Evolutionary conservation across 1,284 basidiomycete species (phyloP), one percentile per base, ranked within the genome.

Genomic region (Anthracocystis panici-leucophaei): DNA sequence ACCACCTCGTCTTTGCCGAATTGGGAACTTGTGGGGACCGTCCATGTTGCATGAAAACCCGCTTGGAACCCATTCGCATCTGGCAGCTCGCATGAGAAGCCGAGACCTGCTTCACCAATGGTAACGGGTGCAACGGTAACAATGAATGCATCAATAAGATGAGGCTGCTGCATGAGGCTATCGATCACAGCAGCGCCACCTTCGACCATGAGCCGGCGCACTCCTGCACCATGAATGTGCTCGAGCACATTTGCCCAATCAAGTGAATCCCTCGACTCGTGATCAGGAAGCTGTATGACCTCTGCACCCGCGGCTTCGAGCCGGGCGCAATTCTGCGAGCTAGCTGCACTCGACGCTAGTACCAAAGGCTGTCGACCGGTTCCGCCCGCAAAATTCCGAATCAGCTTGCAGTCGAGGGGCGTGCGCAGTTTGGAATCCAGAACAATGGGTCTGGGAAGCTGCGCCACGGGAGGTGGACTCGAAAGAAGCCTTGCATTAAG

Each of bases 181-280:
- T 89, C 88, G 62, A 99, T 94, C 65, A 98, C 89, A 5, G 87
- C 86, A 5, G 93, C 92, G 18, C 96, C 96, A 56, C 96, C 96
- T 87, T 99, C 96, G 11, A 97, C 92, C 96, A 99, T 99, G 57
- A 97, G 87, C 4, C 91, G 91, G 9, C 86, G 86, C 64, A 97
- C 88, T 11, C 89, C 90, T 14, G 49, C 80, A 23, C 68, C n/a
- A 46, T 56, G 53, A 25, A 84, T 51, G 1, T 55, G 40, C 21
- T 62, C 51, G 7, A 83, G 59, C 6, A 82, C 45, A 11, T 41
- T 55, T 0, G 52, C 42, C 73, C 80, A 81, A 54, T 64, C 68
- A 1, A 65, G 54, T 25, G 23, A 14, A 1, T 11, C 51, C 0
- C 18, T 14, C 9, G 56, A 49, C 3, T 85, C 52, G 75, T 79